These are phyloP conservation scores for Halocafeteria seosinensis DNA, from an alignment of 108 stramenopile genomes.

Conservation along the genomic window DNA sequence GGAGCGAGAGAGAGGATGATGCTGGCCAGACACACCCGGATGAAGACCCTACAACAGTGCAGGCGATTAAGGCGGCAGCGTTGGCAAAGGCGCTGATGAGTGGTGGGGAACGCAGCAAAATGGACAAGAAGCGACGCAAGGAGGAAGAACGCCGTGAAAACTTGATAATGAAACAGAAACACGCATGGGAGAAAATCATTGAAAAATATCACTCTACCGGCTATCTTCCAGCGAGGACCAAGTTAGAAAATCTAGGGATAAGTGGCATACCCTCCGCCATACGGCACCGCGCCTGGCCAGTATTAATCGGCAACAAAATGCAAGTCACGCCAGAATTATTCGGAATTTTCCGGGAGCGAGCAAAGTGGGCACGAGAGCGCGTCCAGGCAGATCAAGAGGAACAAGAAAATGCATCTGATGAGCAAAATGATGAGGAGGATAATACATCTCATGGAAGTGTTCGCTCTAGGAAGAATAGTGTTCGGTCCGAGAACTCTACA, in stretches of 20 bases:
- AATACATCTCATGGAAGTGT: background rate
- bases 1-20: no score
- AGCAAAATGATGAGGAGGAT: background rate
- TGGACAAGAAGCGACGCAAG: background rate
- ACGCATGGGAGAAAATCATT: background rate
- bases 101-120: no score
- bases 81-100: no score
- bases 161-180: background rate
- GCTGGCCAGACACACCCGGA: no score
- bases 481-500: background rate
- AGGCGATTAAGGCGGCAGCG: no score
- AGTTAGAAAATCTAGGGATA: background rate
- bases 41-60: no score
- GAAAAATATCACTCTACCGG: no score
- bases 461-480: background rate
- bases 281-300: background rate
- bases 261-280: background rate
- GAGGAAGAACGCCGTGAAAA: background rate
- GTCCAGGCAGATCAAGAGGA: background rate
- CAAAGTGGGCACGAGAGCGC: background rate
- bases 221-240: background rate
- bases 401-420: background rate
- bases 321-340: constrained; percentile 7
- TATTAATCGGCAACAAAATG: background rate
- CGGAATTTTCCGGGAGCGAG: constrained; percentile 1